Evolutionary conservation across 441 rosid genomes (phyloP).

Genomic region (Populus hybrid): DNA sequence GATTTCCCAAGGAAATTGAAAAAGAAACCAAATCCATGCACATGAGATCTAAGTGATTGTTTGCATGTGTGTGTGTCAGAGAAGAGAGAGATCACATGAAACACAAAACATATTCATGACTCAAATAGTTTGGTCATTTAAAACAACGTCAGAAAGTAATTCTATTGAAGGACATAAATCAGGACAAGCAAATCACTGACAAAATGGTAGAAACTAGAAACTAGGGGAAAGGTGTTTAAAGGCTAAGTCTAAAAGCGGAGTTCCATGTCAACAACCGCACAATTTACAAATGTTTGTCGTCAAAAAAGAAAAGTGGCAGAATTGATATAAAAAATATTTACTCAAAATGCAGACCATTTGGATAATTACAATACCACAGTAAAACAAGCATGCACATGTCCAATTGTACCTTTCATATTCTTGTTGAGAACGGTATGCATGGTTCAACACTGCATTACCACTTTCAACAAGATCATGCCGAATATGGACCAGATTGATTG

Average conservation of each 20-base stretch:
- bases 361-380: background rate
- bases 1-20: background rate
- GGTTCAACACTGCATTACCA: constrained; percentile 71
- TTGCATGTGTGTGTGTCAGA: background rate
- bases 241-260: background rate
- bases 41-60: background rate
- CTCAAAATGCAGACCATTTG: background rate
- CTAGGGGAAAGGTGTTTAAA: background rate
- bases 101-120: no score
- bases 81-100: no score
- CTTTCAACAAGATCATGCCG: constrained; percentile 86
- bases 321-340: background rate
- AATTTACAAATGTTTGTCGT: background rate
- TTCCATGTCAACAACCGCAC: background rate
- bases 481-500: constrained; percentile 80
- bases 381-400: background rate
- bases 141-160: no score
- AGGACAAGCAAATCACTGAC: no score
- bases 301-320: background rate
- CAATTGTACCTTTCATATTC: constrained; percentile 76
- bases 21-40: background rate
- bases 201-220: background rate
- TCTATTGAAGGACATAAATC: no score
- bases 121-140: no score
- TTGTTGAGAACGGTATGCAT: constrained; percentile 80